phyloP scores from a whole-genome alignment of 140 eudicot genomes.

The Erigeron philadelphicus region DNA sequence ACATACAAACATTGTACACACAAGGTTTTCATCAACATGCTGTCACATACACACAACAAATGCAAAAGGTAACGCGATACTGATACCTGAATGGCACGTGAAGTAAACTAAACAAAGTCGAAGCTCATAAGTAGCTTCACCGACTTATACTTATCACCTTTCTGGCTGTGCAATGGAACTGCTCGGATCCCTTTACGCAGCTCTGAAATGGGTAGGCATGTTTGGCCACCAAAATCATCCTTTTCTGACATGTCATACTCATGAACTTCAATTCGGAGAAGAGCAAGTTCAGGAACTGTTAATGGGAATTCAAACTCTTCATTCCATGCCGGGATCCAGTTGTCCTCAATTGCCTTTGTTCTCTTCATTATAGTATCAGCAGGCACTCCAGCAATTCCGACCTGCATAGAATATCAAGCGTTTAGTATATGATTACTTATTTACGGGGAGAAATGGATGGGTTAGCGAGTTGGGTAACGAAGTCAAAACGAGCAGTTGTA shows the following conservation, averaged over 20 bases:
- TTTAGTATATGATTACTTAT: too few relatives aligned
- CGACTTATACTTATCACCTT: conserved; percentile 61
- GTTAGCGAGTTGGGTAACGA: too few relatives aligned
- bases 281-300: conserved; percentile 79
- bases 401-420: conserved; percentile 32
- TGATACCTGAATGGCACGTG: background rate
- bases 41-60: conserved; percentile 18
- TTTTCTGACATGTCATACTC: conserved; percentile 84
- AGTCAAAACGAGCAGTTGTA: too few relatives aligned
- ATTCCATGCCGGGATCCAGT: conserved; percentile 88
- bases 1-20: conserved; percentile 23
- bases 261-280: conserved; percentile 83
- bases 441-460: background rate
- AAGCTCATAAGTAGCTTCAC: conserved; percentile 90
- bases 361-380: conserved; percentile 70
- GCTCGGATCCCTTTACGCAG: conserved; percentile 79
- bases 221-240: conserved; percentile 91
- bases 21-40: conserved; percentile 15
- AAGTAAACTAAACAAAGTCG: conserved; percentile 39
- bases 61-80: background rate
- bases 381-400: conserved; percentile 88
- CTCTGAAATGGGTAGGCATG: conserved; percentile 79
- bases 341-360: conserved; percentile 73
- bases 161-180: conserved; percentile 60
- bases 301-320: conserved; percentile 67